A percentile compares a stretch with the other conserved stretches of the same genome.
Conservation (phyloP, 2,329 filamentous ascomycete genomes). For the Emydomyces testavorans region DNA sequence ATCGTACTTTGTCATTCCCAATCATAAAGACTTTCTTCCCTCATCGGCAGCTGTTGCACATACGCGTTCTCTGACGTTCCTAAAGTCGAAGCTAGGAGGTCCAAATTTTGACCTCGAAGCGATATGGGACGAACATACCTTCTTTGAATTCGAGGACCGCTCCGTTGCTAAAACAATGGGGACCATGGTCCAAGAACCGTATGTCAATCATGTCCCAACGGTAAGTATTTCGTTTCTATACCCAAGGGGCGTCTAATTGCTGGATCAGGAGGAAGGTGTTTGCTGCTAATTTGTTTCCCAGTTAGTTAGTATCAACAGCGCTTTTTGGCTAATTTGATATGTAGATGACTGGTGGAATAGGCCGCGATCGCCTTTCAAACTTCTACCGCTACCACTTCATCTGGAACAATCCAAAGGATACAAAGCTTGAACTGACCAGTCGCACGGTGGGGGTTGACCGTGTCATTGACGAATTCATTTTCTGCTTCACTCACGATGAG, state of each 20-base stretch:
- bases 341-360: slow-evolving; percentile 57
- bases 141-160: slow-evolving; percentile 57
- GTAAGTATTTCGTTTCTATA: slow-evolving; percentile 30
- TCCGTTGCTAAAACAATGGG: slow-evolving; percentile 46
- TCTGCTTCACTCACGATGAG: slow-evolving; percentile 46
- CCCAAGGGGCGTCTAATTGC: too few relatives aligned
- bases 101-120: slow-evolving; percentile 63
- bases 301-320: too few relatives aligned
- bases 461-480: slow-evolving; percentile 49
- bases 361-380: slow-evolving; percentile 47
- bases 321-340: too few relatives aligned
- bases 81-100: slow-evolving; percentile 52
- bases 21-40: slow-evolving; percentile 42
- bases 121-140: slow-evolving; percentile 69
- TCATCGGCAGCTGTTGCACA: slow-evolving; percentile 51
- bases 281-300: too few relatives aligned
- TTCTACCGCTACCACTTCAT: slow-evolving; percentile 69
- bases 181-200: slow-evolving; percentile 21
- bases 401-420: slow-evolving; percentile 58
- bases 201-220: slow-evolving; percentile 29
- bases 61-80: slow-evolving; percentile 52
- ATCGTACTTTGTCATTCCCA: slow-evolving; percentile 41
- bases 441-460: slow-evolving; percentile 48
- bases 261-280: too few relatives aligned
- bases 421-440: slow-evolving; percentile 49